Base-by-base conservation (phyloP, 371 early-diverging fungal genomes). In the Zychaea mexicana region DNA sequence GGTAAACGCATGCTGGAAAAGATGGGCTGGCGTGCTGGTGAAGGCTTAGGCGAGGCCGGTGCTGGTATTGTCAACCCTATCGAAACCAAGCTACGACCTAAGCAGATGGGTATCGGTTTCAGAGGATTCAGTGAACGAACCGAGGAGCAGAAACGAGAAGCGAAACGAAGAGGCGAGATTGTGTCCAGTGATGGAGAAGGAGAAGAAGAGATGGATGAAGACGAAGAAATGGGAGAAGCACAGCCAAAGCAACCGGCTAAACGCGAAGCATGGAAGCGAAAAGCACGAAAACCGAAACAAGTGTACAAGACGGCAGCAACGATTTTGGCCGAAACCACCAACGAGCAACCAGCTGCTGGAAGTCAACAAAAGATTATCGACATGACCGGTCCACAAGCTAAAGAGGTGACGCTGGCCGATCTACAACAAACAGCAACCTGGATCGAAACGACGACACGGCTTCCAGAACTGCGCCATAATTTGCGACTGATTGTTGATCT, bases 61-160 rank as follows among this genome's bases (percentile, higher is more conserved):
- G 77, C 78, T 27, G 98, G 98, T 68, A 95, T 95, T 28, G 84
- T 92, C 17, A 88, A 93, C 46, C 96, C 97, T 3, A 88, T 98
- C 27, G 92, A 96, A 52, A 91, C 90, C 3, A 93, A 92, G 64
- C 65, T 86, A 36, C 91, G 96, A 30, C 96, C 96, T 6, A 73
- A 74, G 10, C 81, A 88, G 52, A 90, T 89, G 86, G 96, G 97
- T 61, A 84, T 98, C 30, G 90, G 90, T 31, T 88, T 84, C 75
- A 74, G 83, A 19, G 90, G 89, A 6, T 91, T 93, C 65, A 87
- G 89, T 65, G 93, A 93, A 67, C 79, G 78, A 64, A 85, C 85
- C 13, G 78, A 74, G 3, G 82, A 86, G 58, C 74, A 76, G 27
- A 83, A 83, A 52, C 71, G 76, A 32, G 85, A 85, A 21, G 83